Conservation (phyloP, 192 early-diverging fungal species). For the Backusella tarrabulga region DNA sequence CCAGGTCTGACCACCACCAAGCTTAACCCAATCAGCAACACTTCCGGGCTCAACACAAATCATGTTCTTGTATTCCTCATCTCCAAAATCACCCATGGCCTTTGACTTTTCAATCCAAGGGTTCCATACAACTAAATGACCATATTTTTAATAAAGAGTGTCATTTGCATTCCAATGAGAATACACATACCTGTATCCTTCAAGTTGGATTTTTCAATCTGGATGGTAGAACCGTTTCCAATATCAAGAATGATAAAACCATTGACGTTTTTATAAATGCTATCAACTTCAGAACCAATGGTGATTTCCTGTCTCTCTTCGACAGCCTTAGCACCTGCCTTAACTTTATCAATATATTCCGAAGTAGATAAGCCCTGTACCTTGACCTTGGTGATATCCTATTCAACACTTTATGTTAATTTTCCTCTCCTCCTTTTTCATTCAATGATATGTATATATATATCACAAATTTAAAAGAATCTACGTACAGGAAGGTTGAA, state of each 20-base stretch:
- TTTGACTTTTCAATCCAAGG: constrained; percentile 90
- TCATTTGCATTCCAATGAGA: not conserved
- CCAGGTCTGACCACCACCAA: constrained; percentile 68
- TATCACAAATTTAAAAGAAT: not conserved
- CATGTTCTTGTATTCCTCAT: constrained; percentile 85
- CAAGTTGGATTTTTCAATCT: constrained; percentile 31
- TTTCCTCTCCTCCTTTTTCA: not conserved
- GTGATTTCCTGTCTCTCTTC: constrained; percentile 57
- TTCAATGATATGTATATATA: not conserved
- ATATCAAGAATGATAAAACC: constrained; percentile 37
- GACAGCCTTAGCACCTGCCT: constrained; percentile 27
- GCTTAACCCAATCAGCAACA: constrained; percentile 63
- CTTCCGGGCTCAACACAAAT: constrained; percentile 88
- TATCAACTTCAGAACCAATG: constrained; percentile 76
- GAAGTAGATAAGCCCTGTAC: constrained; percentile 67
- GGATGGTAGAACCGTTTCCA: constrained; percentile 15
- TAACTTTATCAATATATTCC: constrained; percentile 74
- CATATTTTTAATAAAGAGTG: not conserved
- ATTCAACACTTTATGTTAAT: not conserved
- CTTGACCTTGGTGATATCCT: constrained; percentile 60
- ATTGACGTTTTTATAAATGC: constrained; percentile 75
- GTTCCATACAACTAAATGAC: constrained; percentile 84
- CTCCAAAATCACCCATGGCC: constrained; percentile 87
- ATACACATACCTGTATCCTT: constrained; percentile 38
- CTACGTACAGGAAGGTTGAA: constrained; percentile 59